phyloP scores from a whole-genome alignment of 225 moss, liverwort and hornwort species.

The Asterella californica region DNA sequence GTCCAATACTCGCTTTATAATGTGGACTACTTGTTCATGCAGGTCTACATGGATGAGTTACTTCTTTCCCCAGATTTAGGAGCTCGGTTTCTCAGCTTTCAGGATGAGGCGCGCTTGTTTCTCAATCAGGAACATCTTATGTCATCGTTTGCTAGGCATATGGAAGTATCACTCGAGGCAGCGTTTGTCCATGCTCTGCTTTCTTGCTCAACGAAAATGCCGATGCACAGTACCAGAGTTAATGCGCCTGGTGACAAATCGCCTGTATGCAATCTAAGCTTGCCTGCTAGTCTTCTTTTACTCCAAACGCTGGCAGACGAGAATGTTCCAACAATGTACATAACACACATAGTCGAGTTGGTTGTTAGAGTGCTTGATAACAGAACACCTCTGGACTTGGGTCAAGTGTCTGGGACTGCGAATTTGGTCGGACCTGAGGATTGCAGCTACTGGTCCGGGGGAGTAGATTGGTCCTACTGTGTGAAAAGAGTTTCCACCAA shows the following conservation, averaged over 20 bases:
- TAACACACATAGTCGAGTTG: constrained; percentile 22
- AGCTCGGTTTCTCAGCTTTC: constrained; percentile 50
- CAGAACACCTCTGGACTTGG: constrained; percentile 11
- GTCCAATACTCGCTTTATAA: background rate
- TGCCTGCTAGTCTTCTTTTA: constrained; percentile 35
- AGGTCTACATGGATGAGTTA: constrained; percentile 84
- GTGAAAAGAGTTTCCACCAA: constrained; percentile 9
- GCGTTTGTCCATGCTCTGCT: constrained; percentile 37
- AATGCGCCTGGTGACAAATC: constrained; percentile 1
- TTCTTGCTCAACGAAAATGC: constrained; percentile 11
- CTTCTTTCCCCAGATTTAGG: constrained; percentile 48
- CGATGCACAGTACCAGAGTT: background rate
- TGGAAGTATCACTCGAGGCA: constrained; percentile 35
- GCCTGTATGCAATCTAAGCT: constrained; percentile 31
- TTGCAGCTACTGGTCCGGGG: constrained; percentile 21
- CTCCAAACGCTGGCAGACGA: constrained; percentile 35
- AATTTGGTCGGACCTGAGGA: background rate
- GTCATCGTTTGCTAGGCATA: constrained; percentile 30
- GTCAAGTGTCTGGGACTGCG: background rate
- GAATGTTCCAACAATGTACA: constrained; percentile 25
- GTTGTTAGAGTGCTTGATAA: constrained; percentile 28
- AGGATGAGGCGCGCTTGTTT: constrained; percentile 29
- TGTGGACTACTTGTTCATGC: background rate
- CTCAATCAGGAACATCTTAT: constrained; percentile 28
- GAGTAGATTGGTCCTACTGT: constrained; percentile 44